phyloP scores from a whole-genome alignment of 140 eudicot species.

The Flaveria floridana region DNA sequence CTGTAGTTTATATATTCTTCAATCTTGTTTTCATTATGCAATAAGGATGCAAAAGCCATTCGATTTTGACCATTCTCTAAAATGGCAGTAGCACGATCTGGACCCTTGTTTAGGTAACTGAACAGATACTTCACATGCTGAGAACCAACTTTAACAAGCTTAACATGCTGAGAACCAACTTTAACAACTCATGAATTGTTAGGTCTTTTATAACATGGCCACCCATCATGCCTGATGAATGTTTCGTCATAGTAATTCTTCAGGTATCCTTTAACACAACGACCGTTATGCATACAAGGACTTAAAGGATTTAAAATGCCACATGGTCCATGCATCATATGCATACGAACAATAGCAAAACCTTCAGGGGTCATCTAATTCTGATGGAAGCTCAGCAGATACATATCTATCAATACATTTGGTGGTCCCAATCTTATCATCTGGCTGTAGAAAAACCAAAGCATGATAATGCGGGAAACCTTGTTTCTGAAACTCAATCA shows the following conservation, averaged over 20 bases:
- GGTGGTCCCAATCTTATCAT: neutral
- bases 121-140: no score
- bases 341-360: neutral
- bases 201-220: no score
- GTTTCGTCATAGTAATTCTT: no score
- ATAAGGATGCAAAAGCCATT: neutral
- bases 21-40: neutral
- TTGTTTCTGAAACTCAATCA: neutral
- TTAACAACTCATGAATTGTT: no score
- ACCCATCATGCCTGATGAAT: no score
- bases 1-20: conserved; percentile 9
- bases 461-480: neutral
- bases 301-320: neutral
- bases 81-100: no score
- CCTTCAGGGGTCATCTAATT: neutral
- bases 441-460: no score
- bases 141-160: no score
- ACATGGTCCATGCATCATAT: conserved; percentile 25
- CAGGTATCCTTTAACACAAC: no score
- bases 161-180: no score
- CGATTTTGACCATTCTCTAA: no score
- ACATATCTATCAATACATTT: neutral
- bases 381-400: neutral
- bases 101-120: no score
- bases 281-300: neutral